Percentiles rank a stretch among this genome's conserved stretches.
phyloP scores from a whole-genome alignment of 495 filamentous ascomycete genomes.

The Paragyromitra xinjiangensis region DNA sequence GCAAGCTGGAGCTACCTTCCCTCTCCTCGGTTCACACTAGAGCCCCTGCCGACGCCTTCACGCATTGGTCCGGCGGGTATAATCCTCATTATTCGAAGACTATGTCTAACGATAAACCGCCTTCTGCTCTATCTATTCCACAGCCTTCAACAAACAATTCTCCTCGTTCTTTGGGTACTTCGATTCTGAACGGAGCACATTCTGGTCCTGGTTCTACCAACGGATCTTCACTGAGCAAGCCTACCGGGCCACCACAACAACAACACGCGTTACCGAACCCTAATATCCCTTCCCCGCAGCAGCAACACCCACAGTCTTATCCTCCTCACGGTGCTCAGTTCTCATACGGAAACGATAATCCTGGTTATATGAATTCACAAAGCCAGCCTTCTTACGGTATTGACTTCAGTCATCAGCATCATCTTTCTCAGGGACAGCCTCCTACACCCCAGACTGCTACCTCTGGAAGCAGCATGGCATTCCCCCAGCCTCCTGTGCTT shows the following conservation, averaged over 20 bases:
- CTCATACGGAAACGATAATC: slow-evolving; percentile 58
- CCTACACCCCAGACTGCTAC: slow-evolving; percentile 84
- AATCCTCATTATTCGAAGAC: slow-evolving; percentile 70
- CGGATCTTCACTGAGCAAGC: slow-evolving; percentile 63
- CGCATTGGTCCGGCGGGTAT: slow-evolving; percentile 62
- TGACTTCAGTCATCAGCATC: slow-evolving; percentile 84
- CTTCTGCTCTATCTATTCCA: slow-evolving; percentile 73
- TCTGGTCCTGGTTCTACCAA: slow-evolving; percentile 67
- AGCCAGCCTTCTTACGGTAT: slow-evolving; percentile 70
- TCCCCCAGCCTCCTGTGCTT: slow-evolving; percentile 79
- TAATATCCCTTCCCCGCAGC: slow-evolving; percentile 60
- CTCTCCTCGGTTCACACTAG: slow-evolving; percentile 89
- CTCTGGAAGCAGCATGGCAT: slow-evolving; percentile 74
- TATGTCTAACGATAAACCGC: slow-evolving; percentile 76
- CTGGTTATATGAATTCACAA: slow-evolving; percentile 64
- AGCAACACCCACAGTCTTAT: slow-evolving; percentile 60
- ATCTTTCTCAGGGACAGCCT: slow-evolving; percentile 82
- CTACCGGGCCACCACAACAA: slow-evolving; percentile 59
- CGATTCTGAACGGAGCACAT: slow-evolving; percentile 64
- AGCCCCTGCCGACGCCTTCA: slow-evolving; percentile 75
- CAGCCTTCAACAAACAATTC: slow-evolving; percentile 70
- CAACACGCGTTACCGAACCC: slow-evolving; percentile 55
- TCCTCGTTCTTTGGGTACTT: slow-evolving; percentile 71
- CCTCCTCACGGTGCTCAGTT: slow-evolving; percentile 64
- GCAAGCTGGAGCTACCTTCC: slow-evolving; percentile 98